Evolutionary conservation across 768 basidiomycete genomes (phyloP).

Genomic region (Psilocybe azurescens): DNA sequence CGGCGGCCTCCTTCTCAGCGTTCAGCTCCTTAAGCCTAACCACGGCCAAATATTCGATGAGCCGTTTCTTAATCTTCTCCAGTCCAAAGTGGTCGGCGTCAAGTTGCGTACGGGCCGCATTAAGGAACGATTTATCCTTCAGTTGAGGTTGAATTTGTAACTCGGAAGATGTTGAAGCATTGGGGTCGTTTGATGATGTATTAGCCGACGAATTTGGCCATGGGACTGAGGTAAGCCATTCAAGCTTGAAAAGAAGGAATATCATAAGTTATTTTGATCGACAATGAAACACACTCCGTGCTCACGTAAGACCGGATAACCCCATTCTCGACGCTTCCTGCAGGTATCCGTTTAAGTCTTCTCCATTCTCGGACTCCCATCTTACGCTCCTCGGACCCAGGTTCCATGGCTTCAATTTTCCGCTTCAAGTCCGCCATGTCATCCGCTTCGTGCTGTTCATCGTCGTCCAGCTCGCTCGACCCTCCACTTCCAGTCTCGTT

Average conservation of each 20-base stretch:
- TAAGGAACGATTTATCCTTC: constrained; percentile 63
- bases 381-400: constrained; percentile 80
- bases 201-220: constrained; percentile 65
- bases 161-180: not conserved
- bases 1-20: constrained; percentile 40
- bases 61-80: constrained; percentile 88
- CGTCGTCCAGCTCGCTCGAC: constrained; percentile 47
- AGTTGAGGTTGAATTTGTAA: constrained; percentile 31
- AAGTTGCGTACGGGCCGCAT: constrained; percentile 76
- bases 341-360: constrained; percentile 85
- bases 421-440: constrained; percentile 75
- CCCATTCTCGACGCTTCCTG: constrained; percentile 89
- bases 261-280: constrained; percentile 5
- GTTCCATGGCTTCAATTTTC: constrained; percentile 76
- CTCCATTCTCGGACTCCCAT: constrained; percentile 85
- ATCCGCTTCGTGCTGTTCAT: constrained; percentile 82
- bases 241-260: constrained; percentile 57
- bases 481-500: constrained; percentile 24
- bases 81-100: constrained; percentile 93
- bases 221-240: constrained; percentile 87
- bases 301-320: constrained; percentile 85
- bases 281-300: constrained; percentile 24
- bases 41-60: constrained; percentile 92
- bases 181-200: constrained; percentile 22
- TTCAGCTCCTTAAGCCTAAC: constrained; percentile 65